Evolutionary conservation across 768 basidiomycete species (phyloP), one percentile per base, ranked within the genome.

Genomic region (Boletus fagicola): DNA sequence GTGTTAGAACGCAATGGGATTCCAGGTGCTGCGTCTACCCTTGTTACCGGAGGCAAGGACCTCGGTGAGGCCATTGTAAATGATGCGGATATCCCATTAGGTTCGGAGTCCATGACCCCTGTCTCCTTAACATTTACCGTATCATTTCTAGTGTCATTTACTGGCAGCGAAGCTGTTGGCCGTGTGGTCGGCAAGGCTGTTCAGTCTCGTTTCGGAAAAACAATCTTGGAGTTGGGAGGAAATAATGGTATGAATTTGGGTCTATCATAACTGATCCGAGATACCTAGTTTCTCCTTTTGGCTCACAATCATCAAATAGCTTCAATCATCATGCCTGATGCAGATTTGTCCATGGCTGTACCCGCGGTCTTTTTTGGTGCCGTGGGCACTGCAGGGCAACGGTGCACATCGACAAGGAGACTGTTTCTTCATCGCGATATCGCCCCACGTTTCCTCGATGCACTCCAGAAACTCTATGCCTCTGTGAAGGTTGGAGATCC

Each of bases 301-400:
- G 56, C 54, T 53, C 54, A 50, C 46, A 42, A 51, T 62, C 45
- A 53, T 56, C 53, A 55, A 59, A 59, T 71, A 94, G 94, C 95
- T 61, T 86, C 92, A 40, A 86, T 97, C 64, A 81, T 98, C 62
- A 90, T 97, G 84, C 83, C 91, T 49, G 96, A 97, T 75, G 95
- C 96, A 20, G 94, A 97, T 74, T 82, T 97, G 24, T 80, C 82
- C 33, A 85, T 97, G 62, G 95, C 96, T 38, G 83, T 97, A 16
- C 91, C 91, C 15, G 83, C 93, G 5, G 89, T 95, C 30, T 92
- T 94, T 72, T 98, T 98, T 75, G 92, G 95, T 38, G 92, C 96
- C 30, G 86, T 97, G 45, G 96, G 96, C 33, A 88, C 87, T 35
- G 81, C 85, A 11, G 82, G 82, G 16, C 80, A 81, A 62, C 83